Evolutionary conservation across 345 rosid species (phyloP), one percentile per base, ranked within the genome.

Genomic region (Linum usitatissimum): DNA sequence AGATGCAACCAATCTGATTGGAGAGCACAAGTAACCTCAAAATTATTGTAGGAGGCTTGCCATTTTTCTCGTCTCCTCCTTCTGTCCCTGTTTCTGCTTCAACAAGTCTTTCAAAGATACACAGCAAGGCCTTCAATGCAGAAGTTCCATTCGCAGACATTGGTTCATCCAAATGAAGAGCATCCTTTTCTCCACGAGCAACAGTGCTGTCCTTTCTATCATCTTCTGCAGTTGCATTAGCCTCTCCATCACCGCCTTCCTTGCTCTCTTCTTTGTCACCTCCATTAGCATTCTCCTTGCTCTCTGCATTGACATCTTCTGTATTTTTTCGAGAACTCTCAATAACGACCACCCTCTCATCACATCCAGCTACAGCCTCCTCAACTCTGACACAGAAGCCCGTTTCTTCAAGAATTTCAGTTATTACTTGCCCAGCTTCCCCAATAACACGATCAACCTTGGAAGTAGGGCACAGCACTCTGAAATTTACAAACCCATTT

Each of bases 1-100:
- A 70, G 66, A 87, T 71, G 72, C 85, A 77, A 48, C 85, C 83
- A 68, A 85, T 85, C 74, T 87, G 86, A 78, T 70, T 71, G 20
- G 83, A 77, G 56, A 68, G 76, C 66, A 83, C 81, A 60, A 85
- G 84, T 63, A 87, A 80, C 78, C 87, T 81, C 64, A 81, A 65
- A 60, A 77, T 57, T 60, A 55, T 53, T 0, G 66, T 21, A 63
- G 79, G 67, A 30, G 74, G 61, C 72, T 73, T 77, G 51, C 62
- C 73, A 18, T 63, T 68, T 31, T 73, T 83, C 40, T 63, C 76
- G 8, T 76, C 80, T 64, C 42, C 77, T 61, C 64, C 80, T 54
- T 64, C 76, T 18, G 53, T 51, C 31, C 63, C 71, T 30, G 71
- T 59, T 55, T 74, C 82, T 34, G 70, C 76, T 75, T 75, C 83